Conservation (phyloP, 352 stramenopile species). For the Pythium volutum region DNA sequence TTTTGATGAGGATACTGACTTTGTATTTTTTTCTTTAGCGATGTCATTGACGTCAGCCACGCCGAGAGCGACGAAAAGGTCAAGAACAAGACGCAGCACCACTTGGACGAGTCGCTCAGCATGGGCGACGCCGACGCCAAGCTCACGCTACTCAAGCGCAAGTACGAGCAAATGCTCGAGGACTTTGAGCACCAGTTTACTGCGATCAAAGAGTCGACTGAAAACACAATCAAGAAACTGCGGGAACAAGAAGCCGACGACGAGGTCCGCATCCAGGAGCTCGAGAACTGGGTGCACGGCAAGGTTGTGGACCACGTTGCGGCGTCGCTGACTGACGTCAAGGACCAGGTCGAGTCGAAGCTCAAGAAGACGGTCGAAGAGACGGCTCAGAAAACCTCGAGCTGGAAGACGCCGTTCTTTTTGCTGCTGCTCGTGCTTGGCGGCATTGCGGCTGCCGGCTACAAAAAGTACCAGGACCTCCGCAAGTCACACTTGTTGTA, state of each 20-base stretch:
- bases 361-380: conserved; percentile 69
- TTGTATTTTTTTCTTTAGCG: conserved; percentile 30
- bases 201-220: conserved; percentile 77
- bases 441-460: conserved; percentile 49
- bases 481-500: conserved; percentile 87
- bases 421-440: conserved; percentile 68
- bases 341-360: conserved; percentile 63
- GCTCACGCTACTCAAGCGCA: conserved; percentile 65
- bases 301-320: conserved; percentile 55
- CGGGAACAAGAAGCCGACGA: conserved; percentile 67
- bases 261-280: conserved; percentile 60
- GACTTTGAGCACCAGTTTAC: conserved; percentile 87
- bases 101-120: conserved; percentile 46
- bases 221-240: conserved; percentile 82
- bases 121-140: conserved; percentile 59
- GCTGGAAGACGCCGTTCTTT: conserved; percentile 85
- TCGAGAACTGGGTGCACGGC: conserved; percentile 67
- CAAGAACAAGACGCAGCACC: conserved; percentile 45
- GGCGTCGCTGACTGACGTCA: conserved; percentile 55
- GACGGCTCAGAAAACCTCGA: conserved; percentile 62
- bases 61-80: conserved; percentile 56
- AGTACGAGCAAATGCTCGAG: conserved; percentile 78
- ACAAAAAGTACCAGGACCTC: conserved; percentile 89
- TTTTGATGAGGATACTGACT: no score
- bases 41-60: conserved; percentile 58